Evolutionary conservation across 371 early-diverging fungal genomes (phyloP).

Genomic region (Mucor ambiguus): DNA sequence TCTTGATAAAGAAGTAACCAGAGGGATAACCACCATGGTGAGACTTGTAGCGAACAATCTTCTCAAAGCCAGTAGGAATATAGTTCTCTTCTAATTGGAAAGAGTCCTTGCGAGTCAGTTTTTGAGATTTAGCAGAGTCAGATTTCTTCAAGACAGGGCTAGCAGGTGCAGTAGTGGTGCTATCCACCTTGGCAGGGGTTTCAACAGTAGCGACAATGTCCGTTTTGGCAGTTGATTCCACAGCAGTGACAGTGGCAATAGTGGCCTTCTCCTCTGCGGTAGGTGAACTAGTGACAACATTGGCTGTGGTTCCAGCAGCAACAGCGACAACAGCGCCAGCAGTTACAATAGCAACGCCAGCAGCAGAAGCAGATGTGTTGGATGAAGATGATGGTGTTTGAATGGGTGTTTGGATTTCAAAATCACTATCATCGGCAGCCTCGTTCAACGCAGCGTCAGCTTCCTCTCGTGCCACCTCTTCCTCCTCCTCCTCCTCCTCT

Average conservation of each 20-base stretch:
- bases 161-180: not conserved
- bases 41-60: conserved; percentile 42
- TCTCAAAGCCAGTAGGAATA: conserved; percentile 46
- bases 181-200: conserved; percentile 5
- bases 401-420: conserved; percentile 21
- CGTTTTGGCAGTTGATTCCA: conserved; percentile 1
- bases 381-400: conserved; percentile 29
- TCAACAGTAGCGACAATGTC: conserved; percentile 10
- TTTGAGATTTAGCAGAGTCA: conserved; percentile 14
- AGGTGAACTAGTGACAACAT: conserved; percentile 3
- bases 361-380: conserved; percentile 3
- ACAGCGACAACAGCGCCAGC: conserved; percentile 10
- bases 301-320: conserved; percentile 12
- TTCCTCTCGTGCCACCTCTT: conserved; percentile 19
- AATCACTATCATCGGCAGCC: conserved; percentile 11
- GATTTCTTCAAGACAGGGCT: conserved; percentile 15
- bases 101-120: conserved; percentile 24
- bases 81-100: conserved; percentile 36
- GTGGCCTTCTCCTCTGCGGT: not conserved
- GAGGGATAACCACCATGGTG: conserved; percentile 34
- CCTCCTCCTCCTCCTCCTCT: conserved; percentile 27
- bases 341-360: conserved; percentile 18
- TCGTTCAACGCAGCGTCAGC: conserved; percentile 19
- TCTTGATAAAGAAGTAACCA: conserved; percentile 52
- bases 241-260: conserved; percentile 1